These are phyloP conservation scores for Chrysoporthe austroafricana DNA, from an alignment of 2,329 filamentous ascomycete genomes.

Conservation along the genomic window DNA sequence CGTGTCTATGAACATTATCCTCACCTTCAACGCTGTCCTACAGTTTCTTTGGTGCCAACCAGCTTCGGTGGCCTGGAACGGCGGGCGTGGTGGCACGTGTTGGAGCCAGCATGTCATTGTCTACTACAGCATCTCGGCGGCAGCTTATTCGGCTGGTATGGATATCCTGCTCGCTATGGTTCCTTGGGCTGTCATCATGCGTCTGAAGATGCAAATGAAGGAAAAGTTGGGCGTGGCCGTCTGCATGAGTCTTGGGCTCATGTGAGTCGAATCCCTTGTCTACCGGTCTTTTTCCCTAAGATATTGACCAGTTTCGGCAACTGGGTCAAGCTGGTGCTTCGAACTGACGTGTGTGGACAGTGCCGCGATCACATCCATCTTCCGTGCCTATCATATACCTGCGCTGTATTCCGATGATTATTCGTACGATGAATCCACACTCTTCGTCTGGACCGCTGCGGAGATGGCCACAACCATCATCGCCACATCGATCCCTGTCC, in stretches of 20 bases:
- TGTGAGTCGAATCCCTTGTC: constrained; percentile 29
- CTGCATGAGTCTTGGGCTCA: constrained; percentile 42
- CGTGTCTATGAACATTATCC: constrained; percentile 38
- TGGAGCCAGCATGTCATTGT: constrained; percentile 33
- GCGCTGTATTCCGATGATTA: not conserved
- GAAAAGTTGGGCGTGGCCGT: constrained; percentile 40
- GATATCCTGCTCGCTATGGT: constrained; percentile 39
- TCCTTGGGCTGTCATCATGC: constrained; percentile 38
- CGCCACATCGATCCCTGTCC: constrained; percentile 33
- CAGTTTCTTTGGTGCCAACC: constrained; percentile 38
- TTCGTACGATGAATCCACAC: constrained; percentile 3
- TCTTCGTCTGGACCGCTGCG: constrained; percentile 31
- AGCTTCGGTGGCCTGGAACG: constrained; percentile 35
- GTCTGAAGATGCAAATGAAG: constrained; percentile 38
- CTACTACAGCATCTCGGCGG: constrained; percentile 31
- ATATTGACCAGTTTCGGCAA: not conserved
- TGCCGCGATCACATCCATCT: constrained; percentile 4
- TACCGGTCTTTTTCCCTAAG: not conserved
- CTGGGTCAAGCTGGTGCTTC: not conserved
- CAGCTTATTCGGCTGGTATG: constrained; percentile 36
- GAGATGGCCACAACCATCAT: constrained; percentile 32
- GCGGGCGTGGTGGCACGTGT: constrained; percentile 33
- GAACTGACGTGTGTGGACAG: constrained; percentile 13
- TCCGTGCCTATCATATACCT: constrained; percentile 7
- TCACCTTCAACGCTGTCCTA: constrained; percentile 34